Conservation (phyloP, 306 rosid genomes). For the Hippophae tibetana region DNA sequence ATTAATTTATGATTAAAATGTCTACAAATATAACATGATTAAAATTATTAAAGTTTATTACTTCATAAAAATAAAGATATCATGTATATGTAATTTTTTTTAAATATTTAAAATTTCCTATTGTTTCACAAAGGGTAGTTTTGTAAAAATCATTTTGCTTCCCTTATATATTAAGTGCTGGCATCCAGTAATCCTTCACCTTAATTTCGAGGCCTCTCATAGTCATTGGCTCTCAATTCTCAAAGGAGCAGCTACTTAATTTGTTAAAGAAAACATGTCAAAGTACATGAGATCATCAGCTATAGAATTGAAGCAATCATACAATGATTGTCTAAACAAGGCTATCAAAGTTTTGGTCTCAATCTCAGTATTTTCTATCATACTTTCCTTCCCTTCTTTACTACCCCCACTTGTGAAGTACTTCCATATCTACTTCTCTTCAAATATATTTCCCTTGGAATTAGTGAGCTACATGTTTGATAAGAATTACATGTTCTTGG, state of each 20-base stretch:
- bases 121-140: too few species aligned
- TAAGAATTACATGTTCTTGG: constrained; percentile 52
- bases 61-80: too few species aligned
- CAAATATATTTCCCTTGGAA: constrained; percentile 19
- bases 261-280: not conserved
- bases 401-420: not conserved
- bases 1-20: too few species aligned
- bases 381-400: constrained; percentile 14
- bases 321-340: not conserved
- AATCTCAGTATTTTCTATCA: constrained; percentile 24
- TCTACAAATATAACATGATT: too few species aligned
- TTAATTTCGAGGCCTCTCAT: not conserved
- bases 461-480: constrained; percentile 19
- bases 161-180: too few species aligned
- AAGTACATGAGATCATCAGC: not conserved
- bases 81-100: too few species aligned
- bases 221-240: too few species aligned
- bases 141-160: too few species aligned
- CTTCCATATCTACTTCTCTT: constrained; percentile 16
- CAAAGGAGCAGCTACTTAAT: too few species aligned
- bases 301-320: constrained; percentile 6
- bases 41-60: too few species aligned
- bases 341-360: constrained; percentile 33
- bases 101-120: too few species aligned
- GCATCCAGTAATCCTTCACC: too few species aligned